Evolutionary conservation across 2,329 filamentous ascomycete genomes (phyloP).

Genomic region (Pseudonectria buxi): DNA sequence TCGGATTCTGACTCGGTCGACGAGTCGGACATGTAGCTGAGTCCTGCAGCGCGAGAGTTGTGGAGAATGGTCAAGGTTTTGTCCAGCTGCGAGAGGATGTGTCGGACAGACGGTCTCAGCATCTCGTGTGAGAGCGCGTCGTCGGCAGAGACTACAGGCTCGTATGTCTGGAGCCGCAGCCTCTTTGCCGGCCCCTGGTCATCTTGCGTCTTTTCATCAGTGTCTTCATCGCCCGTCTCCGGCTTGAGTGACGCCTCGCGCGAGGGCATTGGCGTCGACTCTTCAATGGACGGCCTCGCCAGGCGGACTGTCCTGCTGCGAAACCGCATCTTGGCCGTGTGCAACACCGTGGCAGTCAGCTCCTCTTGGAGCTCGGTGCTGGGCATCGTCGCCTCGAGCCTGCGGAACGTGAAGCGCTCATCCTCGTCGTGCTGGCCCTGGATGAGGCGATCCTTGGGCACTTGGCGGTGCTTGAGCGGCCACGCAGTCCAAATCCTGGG

Average conservation of each 20-base stretch:
- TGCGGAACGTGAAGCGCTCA: slow-evolving; percentile 46
- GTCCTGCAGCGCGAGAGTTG: slow-evolving; percentile 49
- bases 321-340: slow-evolving; percentile 62
- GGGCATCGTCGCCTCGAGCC: slow-evolving; percentile 36
- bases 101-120: slow-evolving; percentile 61
- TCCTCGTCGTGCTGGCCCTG: slow-evolving; percentile 39
- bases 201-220: slow-evolving; percentile 8
- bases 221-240: slow-evolving; percentile 11
- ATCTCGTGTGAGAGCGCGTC: slow-evolving; percentile 61
- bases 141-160: slow-evolving; percentile 58
- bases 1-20: slow-evolving; percentile 32
- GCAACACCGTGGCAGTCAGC: slow-evolving; percentile 59
- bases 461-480: slow-evolving; percentile 59
- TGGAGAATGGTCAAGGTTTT: slow-evolving; percentile 64
- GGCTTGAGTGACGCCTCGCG: slow-evolving; percentile 12
- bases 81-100: slow-evolving; percentile 65
- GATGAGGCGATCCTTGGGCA: slow-evolving; percentile 53
- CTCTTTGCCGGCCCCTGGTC: not conserved
- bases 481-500: slow-evolving; percentile 73
- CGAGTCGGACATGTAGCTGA: slow-evolving; percentile 33
- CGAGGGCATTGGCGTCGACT: slow-evolving; percentile 1
- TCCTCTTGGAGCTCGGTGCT: slow-evolving; percentile 63
- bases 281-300: slow-evolving; percentile 16
- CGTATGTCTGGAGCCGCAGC: slow-evolving; percentile 21
- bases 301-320: slow-evolving; percentile 16